A percentile compares a stretch with the other conserved stretches of the same genome.
phyloP scores from a whole-genome alignment of 805 yeast species.

The Nakazawaea anatomiae region DNA sequence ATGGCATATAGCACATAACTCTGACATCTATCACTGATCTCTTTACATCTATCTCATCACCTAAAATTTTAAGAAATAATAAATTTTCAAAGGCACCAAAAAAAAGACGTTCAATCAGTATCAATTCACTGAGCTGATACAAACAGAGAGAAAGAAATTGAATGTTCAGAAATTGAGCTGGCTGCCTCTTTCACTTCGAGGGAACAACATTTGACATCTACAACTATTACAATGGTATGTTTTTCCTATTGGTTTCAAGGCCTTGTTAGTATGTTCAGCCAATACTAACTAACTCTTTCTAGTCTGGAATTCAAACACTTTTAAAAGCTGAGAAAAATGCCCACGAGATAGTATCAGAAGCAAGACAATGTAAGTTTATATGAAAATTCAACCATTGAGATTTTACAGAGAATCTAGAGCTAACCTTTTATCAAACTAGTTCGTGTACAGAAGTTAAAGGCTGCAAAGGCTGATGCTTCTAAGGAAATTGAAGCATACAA shows the following conservation, averaged over 20 bases:
- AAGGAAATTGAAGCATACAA: constrained; percentile 84
- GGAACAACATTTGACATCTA: neutral
- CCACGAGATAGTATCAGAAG: constrained; percentile 90
- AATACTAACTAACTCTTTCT: neutral
- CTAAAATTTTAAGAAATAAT: no score
- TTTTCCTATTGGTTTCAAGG: no score
- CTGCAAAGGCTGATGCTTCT: constrained; percentile 91
- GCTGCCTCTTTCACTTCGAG: neutral
- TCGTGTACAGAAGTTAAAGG: constrained; percentile 84
- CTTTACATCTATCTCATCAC: neutral
- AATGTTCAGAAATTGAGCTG: neutral
- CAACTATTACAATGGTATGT: constrained; percentile 1
- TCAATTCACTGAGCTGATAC: neutral
- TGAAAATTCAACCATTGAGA: no score
- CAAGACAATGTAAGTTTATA: constrained; percentile 66
- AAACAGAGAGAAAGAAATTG: neutral
- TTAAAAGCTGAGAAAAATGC: constrained; percentile 90
- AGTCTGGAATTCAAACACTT: constrained; percentile 64
- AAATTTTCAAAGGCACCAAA: neutral
- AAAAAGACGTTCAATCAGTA: neutral
- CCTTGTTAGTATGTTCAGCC: no score
- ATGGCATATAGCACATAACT: constrained; percentile 42
- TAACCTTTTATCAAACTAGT: constrained; percentile 25
- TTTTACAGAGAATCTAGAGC: no score
- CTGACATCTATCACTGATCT: neutral